Evolutionary conservation across 1,284 basidiomycete species (phyloP), one percentile per base, ranked within the genome.

Genomic region (Ceratobasidium sp.): DNA sequence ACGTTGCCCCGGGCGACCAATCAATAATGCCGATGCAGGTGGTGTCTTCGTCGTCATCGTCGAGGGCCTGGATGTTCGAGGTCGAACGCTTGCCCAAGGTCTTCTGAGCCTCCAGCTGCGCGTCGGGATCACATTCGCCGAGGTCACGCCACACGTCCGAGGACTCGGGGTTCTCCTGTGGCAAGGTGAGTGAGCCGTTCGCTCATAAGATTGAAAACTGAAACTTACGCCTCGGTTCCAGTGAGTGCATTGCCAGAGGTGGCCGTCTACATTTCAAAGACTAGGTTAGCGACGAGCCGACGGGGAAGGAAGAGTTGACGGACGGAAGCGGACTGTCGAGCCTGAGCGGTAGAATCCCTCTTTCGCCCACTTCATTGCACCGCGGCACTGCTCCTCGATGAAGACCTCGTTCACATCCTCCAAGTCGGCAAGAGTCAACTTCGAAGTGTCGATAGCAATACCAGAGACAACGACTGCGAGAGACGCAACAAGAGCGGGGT

Each of bases 201-300:
- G 4, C n/a, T 19, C 29, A 31, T 27, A 1, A 43, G 22, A 31
- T 24, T 46, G 16, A 34, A 49, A 51, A 34, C 43, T n/a, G 39
- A 58, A 43, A 69, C 66, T 58, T 69, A 69, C 66, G 16, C 66
- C 66, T 22, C 34, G 29, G 39, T 56, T 58, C 66, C 66, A 69
- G 53, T 54, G 51, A 48, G 66, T 69, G 66, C 66, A 69, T 58
- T 69, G 66, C 66, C 66, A 69, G 34, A 69, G 24, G 66, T 69
- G 66, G 37, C 54, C 54, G 19, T 69, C 62, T 64, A 24, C 22
- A 27, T 27, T 24, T 19, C 11, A 64, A 24, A 4, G n/a, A 24
- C 11, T 64, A n/a, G 16, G 24, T 43, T 3, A 43, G 41, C 22
- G 24, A 48, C 11, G 5, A 24, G 7, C n/a, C 6, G 27, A 14